A percentile compares a stretch with the other conserved stretches of the same genome.
These are phyloP conservation scores for Colletotrichum sp. DNA, from an alignment of 2,329 filamentous ascomycete species.

Conservation along the genomic window DNA sequence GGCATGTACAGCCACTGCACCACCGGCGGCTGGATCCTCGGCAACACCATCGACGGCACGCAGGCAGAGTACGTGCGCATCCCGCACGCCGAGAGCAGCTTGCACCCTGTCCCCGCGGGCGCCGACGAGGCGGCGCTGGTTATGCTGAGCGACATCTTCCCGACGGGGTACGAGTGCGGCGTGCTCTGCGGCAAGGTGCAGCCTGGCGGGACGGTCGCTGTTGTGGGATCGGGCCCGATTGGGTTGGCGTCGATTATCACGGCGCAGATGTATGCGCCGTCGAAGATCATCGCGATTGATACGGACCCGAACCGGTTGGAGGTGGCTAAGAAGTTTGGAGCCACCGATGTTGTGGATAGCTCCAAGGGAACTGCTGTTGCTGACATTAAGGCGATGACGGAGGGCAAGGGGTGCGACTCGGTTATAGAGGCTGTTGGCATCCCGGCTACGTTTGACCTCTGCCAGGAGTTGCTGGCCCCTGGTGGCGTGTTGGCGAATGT, in stretches of 20 bases:
- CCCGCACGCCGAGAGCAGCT: constrained; percentile 71
- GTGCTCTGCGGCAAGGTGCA: constrained; percentile 62
- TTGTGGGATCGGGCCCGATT: constrained; percentile 69
- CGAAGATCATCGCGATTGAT: constrained; percentile 57
- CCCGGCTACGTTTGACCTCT: constrained; percentile 56
- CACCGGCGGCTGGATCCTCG: constrained; percentile 59
- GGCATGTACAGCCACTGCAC: constrained; percentile 59
- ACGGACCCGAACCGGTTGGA: constrained; percentile 51
- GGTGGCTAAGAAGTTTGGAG: constrained; percentile 53
- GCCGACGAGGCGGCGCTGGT: constrained; percentile 56
- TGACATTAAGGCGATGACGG: constrained; percentile 47
- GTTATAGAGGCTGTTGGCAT: constrained; percentile 65
- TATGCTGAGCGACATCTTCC: constrained; percentile 49
- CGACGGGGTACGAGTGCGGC: constrained; percentile 62
- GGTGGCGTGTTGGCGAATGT: constrained; percentile 63
- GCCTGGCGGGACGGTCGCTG: constrained; percentile 64
- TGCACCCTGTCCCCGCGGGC: constrained; percentile 57
- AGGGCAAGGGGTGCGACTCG: constrained; percentile 58
- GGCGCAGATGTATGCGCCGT: constrained; percentile 54
- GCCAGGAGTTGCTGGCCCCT: constrained; percentile 56
- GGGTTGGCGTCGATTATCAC: constrained; percentile 55
- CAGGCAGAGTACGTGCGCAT: constrained; percentile 66
- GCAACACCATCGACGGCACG: constrained; percentile 57
- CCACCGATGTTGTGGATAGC: constrained; percentile 48
- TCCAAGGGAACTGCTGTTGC: constrained; percentile 37